Base-by-base conservation (phyloP, 2,329 filamentous ascomycete species). In the Sporothrix schenckii region DNA sequence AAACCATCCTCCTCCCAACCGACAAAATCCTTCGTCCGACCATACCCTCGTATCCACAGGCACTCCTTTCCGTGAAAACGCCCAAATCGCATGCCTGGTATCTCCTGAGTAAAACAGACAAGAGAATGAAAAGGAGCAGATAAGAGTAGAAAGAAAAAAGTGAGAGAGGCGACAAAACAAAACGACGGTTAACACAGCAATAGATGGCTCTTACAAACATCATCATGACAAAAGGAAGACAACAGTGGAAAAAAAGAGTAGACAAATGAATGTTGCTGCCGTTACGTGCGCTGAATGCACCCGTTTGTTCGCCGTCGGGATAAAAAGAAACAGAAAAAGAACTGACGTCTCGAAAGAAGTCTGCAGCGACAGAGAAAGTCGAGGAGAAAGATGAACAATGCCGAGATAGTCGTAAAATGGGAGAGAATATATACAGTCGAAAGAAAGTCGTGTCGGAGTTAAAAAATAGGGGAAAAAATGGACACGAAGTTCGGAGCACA, bases 11-110 rank as follows among this genome's bases (percentile, higher is more conserved):
- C 41, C 19, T 44, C 41, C 41, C 41, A 44, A 14, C 11, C 41
- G 14, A 44, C 11, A 13, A 16, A 44, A 44, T 4, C 41, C 34
- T 34, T 44, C 41, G 41, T 14, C 41, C 41, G 2, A 16, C 19
- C 49, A 50, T 19, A 10, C 16, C 49, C 13, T 49, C 44, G 44
- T 49, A 50, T 3, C 49, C 49, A 50, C 19, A n/a, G 4, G 6
- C 19, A 21, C 49, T 19, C 49, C 16, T 50, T n/a, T n/a, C 49
- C 49, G 49, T 34, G 19, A 44, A 41, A 61, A 61, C 56, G 56
- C 56, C 56, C 56, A 61, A 61, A 44, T 44, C 34, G 34, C 56
- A 61, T 61, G 56, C 56, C 56, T 61, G 56, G 56, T 61, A 61
- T 61, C 39, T 24, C 56, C 11, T 61, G 47, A 67, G 24, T 13